phyloP scores from a whole-genome alignment of 192 early-diverging fungal genomes.

The Backusella tuberculispora region DNA sequence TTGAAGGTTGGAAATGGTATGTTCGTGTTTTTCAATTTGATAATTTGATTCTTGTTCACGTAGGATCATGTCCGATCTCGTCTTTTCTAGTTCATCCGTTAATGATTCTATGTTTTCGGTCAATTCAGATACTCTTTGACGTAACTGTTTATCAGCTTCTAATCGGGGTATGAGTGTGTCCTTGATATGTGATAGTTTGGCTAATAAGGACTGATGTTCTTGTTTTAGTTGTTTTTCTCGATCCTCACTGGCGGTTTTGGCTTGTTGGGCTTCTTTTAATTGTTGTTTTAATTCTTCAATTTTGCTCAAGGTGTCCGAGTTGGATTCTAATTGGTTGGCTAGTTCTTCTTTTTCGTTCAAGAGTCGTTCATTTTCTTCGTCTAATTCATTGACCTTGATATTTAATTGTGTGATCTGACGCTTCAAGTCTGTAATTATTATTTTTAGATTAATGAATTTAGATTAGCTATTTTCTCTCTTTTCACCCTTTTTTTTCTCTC shows the following conservation, averaged over 20 bases:
- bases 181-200: slow-evolving; percentile 79
- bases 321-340: slow-evolving; percentile 18
- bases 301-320: neutral
- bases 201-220: slow-evolving; percentile 73
- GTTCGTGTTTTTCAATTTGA: slow-evolving; percentile 62
- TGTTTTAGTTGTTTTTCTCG: slow-evolving; percentile 43
- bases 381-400: slow-evolving; percentile 40
- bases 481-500: neutral
- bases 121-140: slow-evolving; percentile 56
- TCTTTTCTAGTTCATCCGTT: slow-evolving; percentile 54
- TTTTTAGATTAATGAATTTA: neutral
- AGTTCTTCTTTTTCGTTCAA: slow-evolving; percentile 26
- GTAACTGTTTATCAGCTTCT: slow-evolving; percentile 79
- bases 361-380: slow-evolving; percentile 54
- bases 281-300: slow-evolving; percentile 24
- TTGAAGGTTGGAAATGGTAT: slow-evolving; percentile 54
- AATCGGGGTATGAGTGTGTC: slow-evolving; percentile 79
- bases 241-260: slow-evolving; percentile 40
- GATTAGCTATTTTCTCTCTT: too few relatives aligned
- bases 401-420: slow-evolving; percentile 37
- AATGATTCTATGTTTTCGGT: slow-evolving; percentile 55
- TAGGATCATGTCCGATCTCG: slow-evolving; percentile 63
- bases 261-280: slow-evolving; percentile 31
- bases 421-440: slow-evolving; percentile 23
- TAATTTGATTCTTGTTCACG: slow-evolving; percentile 61